Conservation (phyloP, 257 asterid species). For the Rauvolfia tetraphylla region DNA sequence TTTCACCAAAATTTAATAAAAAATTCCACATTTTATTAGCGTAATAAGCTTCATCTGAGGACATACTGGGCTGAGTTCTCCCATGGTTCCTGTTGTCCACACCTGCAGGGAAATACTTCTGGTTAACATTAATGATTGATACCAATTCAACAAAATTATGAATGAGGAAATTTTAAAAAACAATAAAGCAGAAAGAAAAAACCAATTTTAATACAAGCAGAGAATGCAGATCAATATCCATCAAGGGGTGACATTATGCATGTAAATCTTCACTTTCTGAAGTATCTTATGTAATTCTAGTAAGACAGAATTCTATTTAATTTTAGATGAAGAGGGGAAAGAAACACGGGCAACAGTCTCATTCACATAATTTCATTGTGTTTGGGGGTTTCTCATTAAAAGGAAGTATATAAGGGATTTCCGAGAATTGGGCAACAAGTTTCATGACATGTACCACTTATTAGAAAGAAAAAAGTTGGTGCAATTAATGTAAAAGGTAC, state of each 20-base stretch:
- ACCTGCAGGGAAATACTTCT: conserved; percentile 26
- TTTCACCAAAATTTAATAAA: neutral
- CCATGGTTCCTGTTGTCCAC: conserved; percentile 91
- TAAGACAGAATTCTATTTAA: neutral
- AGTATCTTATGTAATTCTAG: neutral
- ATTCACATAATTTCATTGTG: neutral
- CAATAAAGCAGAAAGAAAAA: neutral
- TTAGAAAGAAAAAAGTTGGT: too few relatives aligned
- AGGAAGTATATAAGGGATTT: neutral
- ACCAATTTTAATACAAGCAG: neutral
- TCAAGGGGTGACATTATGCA: neutral
- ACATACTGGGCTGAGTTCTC: conserved; percentile 84
- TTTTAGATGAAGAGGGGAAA: neutral
- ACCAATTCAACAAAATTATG: neutral
- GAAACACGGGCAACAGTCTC: neutral
- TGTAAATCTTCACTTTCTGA: neutral
- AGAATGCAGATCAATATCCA: neutral
- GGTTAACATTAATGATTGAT: neutral
- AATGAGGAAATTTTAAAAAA: neutral
- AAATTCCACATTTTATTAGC: neutral
- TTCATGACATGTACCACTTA: too few relatives aligned
- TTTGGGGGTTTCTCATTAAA: neutral
- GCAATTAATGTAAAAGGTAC: too few relatives aligned
- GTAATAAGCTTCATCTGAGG: neutral
- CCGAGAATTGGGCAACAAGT: neutral